Percentiles rank a stretch among this genome's conserved stretches.
phyloP scores from a whole-genome alignment of 1,284 basidiomycete species.

The Sporisorium graminicola region DNA sequence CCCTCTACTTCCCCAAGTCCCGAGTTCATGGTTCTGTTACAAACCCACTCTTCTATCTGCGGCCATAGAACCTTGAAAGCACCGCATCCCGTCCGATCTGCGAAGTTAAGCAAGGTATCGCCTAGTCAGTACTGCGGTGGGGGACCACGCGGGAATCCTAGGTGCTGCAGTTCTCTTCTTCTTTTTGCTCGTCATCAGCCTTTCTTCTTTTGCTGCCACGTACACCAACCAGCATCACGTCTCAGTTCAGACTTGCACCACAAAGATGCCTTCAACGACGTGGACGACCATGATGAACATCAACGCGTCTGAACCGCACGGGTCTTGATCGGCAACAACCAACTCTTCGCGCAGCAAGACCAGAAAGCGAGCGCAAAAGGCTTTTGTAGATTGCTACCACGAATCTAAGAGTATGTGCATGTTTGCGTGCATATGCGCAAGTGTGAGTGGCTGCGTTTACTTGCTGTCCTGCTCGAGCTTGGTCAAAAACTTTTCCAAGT shows the following conservation, averaged over 20 bases:
- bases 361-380: no score
- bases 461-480: conserved; percentile 61
- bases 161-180: conserved; percentile 79
- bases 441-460: conserved; percentile 2
- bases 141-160: conserved; percentile 85
- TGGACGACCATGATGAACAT: no score
- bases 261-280: no score
- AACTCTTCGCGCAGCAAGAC: no score
- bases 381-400: conserved; percentile 26
- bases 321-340: no score
- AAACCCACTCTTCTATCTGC: no score
- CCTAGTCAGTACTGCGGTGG: conserved; percentile 85
- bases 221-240: no score
- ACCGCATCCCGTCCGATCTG: conserved; percentile 85
- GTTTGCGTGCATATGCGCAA: conserved; percentile 5
- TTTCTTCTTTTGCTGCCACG: neutral
- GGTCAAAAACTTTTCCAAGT: conserved; percentile 88
- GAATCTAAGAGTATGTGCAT: conserved; percentile 26
- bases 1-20: no score
- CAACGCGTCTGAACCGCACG: no score
- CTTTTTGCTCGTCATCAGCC: neutral
- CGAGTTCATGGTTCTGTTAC: no score
- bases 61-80: conserved; percentile 83
- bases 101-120: conserved; percentile 83
- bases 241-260: no score